Conservation (phyloP, 2,329 filamentous ascomycete genomes). For the Fusarium succisae region DNA sequence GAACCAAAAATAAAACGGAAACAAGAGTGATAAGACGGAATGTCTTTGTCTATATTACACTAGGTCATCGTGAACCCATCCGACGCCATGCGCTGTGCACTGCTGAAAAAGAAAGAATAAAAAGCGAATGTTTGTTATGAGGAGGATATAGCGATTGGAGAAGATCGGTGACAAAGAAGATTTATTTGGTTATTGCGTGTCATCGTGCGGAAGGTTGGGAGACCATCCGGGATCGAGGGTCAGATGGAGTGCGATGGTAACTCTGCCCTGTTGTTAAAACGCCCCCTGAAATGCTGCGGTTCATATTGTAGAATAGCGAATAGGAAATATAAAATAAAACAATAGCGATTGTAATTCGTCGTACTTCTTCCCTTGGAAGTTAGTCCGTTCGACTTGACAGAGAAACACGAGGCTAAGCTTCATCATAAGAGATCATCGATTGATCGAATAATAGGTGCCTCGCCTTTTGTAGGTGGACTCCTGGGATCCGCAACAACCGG, state of each 20-base stretch:
- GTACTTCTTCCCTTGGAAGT: background rate
- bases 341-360: slow-evolving; percentile 16
- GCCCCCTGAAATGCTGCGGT: slow-evolving; percentile 35
- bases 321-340: slow-evolving; percentile 11
- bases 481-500: slow-evolving; percentile 70
- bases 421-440: slow-evolving; percentile 79
- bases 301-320: slow-evolving; percentile 27
- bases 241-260: slow-evolving; percentile 11
- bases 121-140: slow-evolving; percentile 34
- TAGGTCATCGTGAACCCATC: slow-evolving; percentile 36
- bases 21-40: slow-evolving; percentile 28
- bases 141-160: slow-evolving; percentile 28
- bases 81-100: slow-evolving; percentile 42
- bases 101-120: slow-evolving; percentile 28
- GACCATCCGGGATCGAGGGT: slow-evolving; percentile 18
- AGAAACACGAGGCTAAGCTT: background rate
- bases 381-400: background rate
- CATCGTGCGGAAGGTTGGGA: slow-evolving; percentile 33
- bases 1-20: slow-evolving; percentile 33
- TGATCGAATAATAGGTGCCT: slow-evolving; percentile 78
- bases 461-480: slow-evolving; percentile 78
- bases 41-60: slow-evolving; percentile 44
- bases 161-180: slow-evolving; percentile 36
- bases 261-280: slow-evolving; percentile 27
- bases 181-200: slow-evolving; percentile 35